Evolutionary conservation across 805 yeast species (phyloP).

Genomic region (Wickerhamomyces silvicola): DNA sequence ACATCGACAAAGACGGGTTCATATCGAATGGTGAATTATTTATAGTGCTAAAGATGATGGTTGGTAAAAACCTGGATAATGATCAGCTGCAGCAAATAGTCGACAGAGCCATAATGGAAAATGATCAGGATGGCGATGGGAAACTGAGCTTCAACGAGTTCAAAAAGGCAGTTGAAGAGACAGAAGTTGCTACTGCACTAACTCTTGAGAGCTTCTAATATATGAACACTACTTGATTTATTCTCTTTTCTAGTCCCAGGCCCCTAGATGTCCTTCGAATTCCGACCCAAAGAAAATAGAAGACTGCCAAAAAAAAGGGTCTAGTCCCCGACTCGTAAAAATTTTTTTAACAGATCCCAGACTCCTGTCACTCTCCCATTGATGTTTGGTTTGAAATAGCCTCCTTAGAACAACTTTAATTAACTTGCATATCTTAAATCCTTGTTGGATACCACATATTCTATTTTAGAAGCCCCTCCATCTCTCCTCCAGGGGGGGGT

Average conservation of each 20-base stretch:
- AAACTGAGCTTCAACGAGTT: conserved; percentile 83
- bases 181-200: conserved; percentile 52
- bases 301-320: no score
- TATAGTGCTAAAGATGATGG: conserved; percentile 93
- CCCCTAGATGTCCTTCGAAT: not conserved
- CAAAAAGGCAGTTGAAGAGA: conserved; percentile 50
- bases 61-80: conserved; percentile 82
- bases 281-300: no score
- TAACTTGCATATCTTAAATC: no score
- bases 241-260: not conserved
- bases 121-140: conserved; percentile 85
- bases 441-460: no score
- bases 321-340: no score
- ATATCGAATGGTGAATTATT: conserved; percentile 94
- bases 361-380: no score
- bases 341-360: no score
- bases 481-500: no score
- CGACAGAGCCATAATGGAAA: conserved; percentile 94
- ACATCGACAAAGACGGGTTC: conserved; percentile 90
- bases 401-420: no score
- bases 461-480: no score
- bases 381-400: no score
- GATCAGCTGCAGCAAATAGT: conserved; percentile 91
- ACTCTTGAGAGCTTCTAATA: conserved; percentile 37
- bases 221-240: no score